These are phyloP conservation scores for Dendrobium chrysotoxum DNA, from an alignment of 106 monocot genomes.

Conservation along the genomic window DNA sequence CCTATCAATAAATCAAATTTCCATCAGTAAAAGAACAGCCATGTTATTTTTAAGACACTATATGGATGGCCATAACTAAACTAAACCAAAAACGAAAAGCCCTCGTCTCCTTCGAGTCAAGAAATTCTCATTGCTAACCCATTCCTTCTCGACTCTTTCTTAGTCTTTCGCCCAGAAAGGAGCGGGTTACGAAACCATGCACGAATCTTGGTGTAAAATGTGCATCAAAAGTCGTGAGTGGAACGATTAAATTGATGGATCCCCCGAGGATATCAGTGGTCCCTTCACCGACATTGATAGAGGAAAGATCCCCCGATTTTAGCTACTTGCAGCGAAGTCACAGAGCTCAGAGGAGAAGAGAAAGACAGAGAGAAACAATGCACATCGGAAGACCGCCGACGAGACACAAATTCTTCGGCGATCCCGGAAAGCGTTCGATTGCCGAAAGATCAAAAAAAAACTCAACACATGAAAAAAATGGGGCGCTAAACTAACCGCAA, in stretches of 20 bases:
- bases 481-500: constrained; percentile 42
- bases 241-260: too few species aligned
- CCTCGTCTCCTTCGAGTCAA: not conserved
- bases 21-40: too few species aligned
- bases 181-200: too few species aligned
- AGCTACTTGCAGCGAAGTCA: not conserved
- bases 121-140: not conserved
- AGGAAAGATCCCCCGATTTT: not conserved
- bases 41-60: too few species aligned
- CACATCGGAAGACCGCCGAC: not conserved
- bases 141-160: too few species aligned
- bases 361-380: not conserved
- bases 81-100: too few species aligned
- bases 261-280: too few species aligned
- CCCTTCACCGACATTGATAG: too few species aligned
- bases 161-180: too few species aligned
- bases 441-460: not conserved
- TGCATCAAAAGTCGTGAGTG: too few species aligned
- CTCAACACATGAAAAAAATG: not conserved
- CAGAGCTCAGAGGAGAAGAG: not conserved
- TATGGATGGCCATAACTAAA: too few species aligned
- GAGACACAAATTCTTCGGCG: not conserved
- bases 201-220: too few species aligned
- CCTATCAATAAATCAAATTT: constrained; percentile 27
- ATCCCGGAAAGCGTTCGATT: not conserved